Evolutionary conservation across 1,284 basidiomycete genomes (phyloP), one percentile per base, ranked within the genome.

Genomic region (Anthracocystis panici-leucophaei): DNA sequence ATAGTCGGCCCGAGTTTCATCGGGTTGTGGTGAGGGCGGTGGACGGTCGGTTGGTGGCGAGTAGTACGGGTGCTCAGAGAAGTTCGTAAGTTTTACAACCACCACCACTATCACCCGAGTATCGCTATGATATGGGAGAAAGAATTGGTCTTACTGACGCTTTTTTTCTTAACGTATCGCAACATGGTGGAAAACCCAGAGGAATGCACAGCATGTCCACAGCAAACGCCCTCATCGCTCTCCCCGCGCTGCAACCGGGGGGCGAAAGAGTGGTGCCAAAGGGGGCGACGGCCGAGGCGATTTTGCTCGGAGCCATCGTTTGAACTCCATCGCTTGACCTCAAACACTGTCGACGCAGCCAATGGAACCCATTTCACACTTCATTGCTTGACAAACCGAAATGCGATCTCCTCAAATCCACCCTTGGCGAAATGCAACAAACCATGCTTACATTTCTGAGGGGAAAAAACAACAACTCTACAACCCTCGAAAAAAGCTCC

Each of bases 1-100:
- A 94, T 82, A 84, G 91, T 11, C 87, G 93, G 4, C 89, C 90
- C 0, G 93, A 94, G 81, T 94, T 93, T 85, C 93, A 94, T 84
- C 90, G 93, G 14, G 92, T 91, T 1, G 81, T 90, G 31, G 88
- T 93, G 44, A 87, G 86, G 38, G 87, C 88, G 0, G 87, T 86
- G 0, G 82, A 87, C 10, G 75, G 77, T 0, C 73, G 86, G 3
- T 86, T 94, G 58, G 88, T 88, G 57, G 93, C 92, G 1, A 89
- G 88, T 73, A 93, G 65, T 46, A 82, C 81, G 0, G 81, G 78
- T 1, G 58, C 16, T 9, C 79, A 82, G 61, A 57, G 80, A 20
- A 81, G 79, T 50, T 74, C 68, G 64, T 40, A 40, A 40, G 51
- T 41, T 21, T 5, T 9, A 31, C n/a, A n/a, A n/a, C n/a, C n/a